Percentiles rank a stretch among this genome's conserved stretches.
Conservation (phyloP, 306 rosid genomes). For the Citrullus mucosospermus region DNA sequence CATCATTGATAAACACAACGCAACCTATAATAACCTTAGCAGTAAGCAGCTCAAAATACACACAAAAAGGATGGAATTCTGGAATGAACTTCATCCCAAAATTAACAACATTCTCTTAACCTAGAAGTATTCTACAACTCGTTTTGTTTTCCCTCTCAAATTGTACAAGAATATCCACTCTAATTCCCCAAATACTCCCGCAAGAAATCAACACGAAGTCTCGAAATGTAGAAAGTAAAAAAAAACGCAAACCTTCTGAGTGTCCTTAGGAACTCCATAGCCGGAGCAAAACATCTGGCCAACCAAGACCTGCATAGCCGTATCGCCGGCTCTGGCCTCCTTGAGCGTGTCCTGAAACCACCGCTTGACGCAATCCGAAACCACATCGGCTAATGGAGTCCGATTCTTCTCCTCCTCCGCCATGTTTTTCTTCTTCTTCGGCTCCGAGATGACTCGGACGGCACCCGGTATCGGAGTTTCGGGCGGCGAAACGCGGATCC, state of each 20-base stretch:
- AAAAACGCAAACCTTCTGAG: conserved; percentile 33
- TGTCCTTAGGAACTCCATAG: conserved; percentile 57
- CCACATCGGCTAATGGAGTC: conserved; percentile 50
- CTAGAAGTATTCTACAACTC: background rate
- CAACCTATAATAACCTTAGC: background rate
- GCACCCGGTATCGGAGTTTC: conserved; percentile 11
- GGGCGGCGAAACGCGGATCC: conserved; percentile 10
- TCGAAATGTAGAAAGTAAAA: background rate
- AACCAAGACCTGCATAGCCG: conserved; percentile 54
- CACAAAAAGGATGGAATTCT: background rate
- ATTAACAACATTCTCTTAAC: background rate
- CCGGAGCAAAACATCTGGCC: conserved; percentile 71
- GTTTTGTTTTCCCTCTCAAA: background rate
- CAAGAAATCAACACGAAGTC: background rate
- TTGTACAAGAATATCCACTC: background rate
- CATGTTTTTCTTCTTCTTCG: conserved; percentile 12
- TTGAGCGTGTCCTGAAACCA: conserved; percentile 79
- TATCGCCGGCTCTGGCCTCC: conserved; percentile 66
- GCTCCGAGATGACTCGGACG: conserved; percentile 22
- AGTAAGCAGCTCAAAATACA: background rate
- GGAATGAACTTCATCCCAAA: background rate
- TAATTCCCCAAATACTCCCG: background rate
- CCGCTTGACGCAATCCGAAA: conserved; percentile 58
- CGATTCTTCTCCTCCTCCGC: conserved; percentile 18
- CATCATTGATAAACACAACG: background rate